A percentile compares a stretch with the other conserved stretches of the same genome.
These are phyloP conservation scores for Aspergillus melleus DNA, from an alignment of 2,329 filamentous ascomycete species.

Conservation along the genomic window DNA sequence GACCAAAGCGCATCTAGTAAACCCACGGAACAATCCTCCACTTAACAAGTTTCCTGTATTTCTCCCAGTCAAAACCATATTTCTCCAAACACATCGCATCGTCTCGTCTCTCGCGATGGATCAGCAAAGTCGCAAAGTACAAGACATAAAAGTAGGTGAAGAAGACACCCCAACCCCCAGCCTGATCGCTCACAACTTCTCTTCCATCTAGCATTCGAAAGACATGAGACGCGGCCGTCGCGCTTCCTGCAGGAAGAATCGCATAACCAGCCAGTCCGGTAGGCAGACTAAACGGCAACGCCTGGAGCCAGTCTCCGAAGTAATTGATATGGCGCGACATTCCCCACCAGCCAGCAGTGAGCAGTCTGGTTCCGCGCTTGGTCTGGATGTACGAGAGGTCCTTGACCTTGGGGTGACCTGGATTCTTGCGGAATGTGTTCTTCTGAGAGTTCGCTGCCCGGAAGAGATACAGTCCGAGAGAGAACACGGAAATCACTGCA, in stretches of 20 bases:
- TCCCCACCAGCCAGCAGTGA: slow-evolving; percentile 89
- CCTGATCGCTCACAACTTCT: slow-evolving; percentile 9
- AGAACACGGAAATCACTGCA: slow-evolving; percentile 65
- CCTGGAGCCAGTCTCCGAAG: slow-evolving; percentile 87
- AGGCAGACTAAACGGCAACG: slow-evolving; percentile 81
- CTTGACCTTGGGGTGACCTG: slow-evolving; percentile 72
- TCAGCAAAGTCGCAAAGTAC: slow-evolving; percentile 80
- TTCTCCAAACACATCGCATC: slow-evolving; percentile 84
- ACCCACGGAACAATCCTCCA: slow-evolving; percentile 79
- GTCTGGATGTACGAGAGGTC: slow-evolving; percentile 84
- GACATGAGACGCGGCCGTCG: slow-evolving; percentile 25
- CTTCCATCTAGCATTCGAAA: slow-evolving; percentile 54
- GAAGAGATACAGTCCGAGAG: slow-evolving; percentile 78
- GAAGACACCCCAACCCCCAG: slow-evolving; percentile 71
- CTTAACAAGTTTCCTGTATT: slow-evolving; percentile 75
- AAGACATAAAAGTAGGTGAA: slow-evolving; percentile 90
- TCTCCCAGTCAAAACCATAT: slow-evolving; percentile 86
- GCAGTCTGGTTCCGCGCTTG: slow-evolving; percentile 71
- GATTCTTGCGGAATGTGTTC: slow-evolving; percentile 84
- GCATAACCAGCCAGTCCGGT: slow-evolving; percentile 79
- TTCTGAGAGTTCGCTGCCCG: slow-evolving; percentile 85
- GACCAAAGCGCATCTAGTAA: slow-evolving; percentile 54
- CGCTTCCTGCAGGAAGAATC: slow-evolving; percentile 45
- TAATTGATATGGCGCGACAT: slow-evolving; percentile 89
- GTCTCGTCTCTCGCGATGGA: slow-evolving; percentile 80